These are phyloP conservation scores for Evansstolkia leycettana DNA, from an alignment of 495 filamentous ascomycete genomes.

Conservation along the genomic window DNA sequence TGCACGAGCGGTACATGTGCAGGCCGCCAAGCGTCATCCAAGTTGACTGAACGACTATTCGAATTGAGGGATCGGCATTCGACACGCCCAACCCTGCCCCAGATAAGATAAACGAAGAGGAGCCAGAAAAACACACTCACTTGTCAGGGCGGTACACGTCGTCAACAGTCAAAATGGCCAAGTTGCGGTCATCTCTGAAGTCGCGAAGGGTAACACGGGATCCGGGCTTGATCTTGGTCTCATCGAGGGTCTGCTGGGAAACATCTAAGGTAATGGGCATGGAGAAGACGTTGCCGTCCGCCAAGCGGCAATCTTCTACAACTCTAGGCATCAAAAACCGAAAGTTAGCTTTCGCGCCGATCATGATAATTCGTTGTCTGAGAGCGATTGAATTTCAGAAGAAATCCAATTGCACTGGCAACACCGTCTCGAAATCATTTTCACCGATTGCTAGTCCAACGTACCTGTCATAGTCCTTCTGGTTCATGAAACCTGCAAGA, in stretches of 20 bases:
- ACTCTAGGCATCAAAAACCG: constrained; percentile 43
- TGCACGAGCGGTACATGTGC: too few species aligned
- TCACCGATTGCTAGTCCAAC: too few species aligned
- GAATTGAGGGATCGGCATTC: too few species aligned
- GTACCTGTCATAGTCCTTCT: constrained; percentile 92
- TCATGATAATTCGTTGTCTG: neutral
- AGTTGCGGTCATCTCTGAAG: constrained; percentile 88
- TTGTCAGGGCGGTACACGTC: constrained; percentile 96
- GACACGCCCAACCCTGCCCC: too few species aligned
- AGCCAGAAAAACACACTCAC: constrained; percentile 40
- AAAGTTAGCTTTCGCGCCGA: neutral
- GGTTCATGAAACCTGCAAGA: constrained; percentile 78
- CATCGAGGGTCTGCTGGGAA: constrained; percentile 56
- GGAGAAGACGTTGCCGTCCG: constrained; percentile 84
- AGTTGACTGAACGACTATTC: too few species aligned
- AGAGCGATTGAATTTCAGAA: neutral
- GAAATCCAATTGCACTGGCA: neutral
- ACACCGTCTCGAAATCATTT: neutral
- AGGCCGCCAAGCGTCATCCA: too few species aligned
- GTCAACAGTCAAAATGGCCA: constrained; percentile 91
- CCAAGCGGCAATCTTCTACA: constrained; percentile 72
- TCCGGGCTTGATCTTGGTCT: constrained; percentile 62
- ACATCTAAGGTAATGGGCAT: constrained; percentile 95
- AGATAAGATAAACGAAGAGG: too few species aligned
- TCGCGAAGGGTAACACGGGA: constrained; percentile 78